Base-by-base conservation (phyloP, 129 eudicot genomes). In the Rutidosis leptorrhynchoides region DNA sequence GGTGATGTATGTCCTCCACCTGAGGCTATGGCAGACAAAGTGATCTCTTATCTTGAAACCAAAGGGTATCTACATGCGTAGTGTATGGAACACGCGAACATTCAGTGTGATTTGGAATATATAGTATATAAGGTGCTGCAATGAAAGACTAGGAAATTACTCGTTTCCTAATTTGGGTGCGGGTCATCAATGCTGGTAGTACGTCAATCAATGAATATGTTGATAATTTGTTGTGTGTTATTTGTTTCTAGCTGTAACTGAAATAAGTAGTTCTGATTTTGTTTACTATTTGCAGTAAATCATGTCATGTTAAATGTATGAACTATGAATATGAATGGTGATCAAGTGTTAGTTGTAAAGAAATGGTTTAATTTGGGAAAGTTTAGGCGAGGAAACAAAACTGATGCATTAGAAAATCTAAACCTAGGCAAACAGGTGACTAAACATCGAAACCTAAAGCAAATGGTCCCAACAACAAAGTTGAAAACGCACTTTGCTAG, bases 11-110 rank as follows among this genome's bases (percentile, higher is more conserved):
- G 87, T 56, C 78, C 83, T 67, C 77, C 96, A 25, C 96, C 98
- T 4, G 49, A 69, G 43, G 82, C 77, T 49, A 75, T 81, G 90
- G 96, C 96, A 7, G 87, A 83, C 25, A 72, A 70, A 69, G 90
- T 92, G 69, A 64, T 88, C 46, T 77, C 87, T 4, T 88, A 83
- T 84, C 67, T 92, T 85, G 94, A 88, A 46, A 77, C 63, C 62
- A 84, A 92, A 58, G 96, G 96, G 8, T 92, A 92, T 70, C 83
- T 91, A 65, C 66, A 83, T 53, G 82, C 91, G 8, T 85, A 81
- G 42, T 0, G 40, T 26, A 46, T 16, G 6, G 54, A 17, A 29
- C 16, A 26, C 68, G 40, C 28, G n/a, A n/a, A n/a, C 61, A 55
- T 15, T 14, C 19, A 6, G 29, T 2, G 26, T 56, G 62, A 56